Base-by-base conservation (phyloP, 2,329 filamentous ascomycete genomes). In the Trichoderma sp. region DNA sequence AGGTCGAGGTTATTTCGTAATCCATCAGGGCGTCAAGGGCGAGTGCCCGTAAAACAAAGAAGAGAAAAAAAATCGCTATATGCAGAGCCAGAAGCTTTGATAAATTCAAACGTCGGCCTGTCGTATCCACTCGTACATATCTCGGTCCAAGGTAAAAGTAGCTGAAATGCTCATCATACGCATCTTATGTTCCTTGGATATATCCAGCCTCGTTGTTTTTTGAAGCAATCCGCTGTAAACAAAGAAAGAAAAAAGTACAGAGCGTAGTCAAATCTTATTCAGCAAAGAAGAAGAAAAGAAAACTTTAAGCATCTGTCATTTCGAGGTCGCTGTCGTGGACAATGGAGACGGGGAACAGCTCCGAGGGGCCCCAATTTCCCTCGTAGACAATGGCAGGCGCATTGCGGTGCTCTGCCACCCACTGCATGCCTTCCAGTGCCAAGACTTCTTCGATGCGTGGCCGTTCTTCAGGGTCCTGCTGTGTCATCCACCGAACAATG, bases 311-410 rank as follows among this genome's bases (percentile, higher is more conserved):
- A 75, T 88, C 88, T 17, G 83, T 88, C 88, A 90, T 90, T 77
- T 88, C 87, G 5, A 86, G 88, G 74, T 90, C 88, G 58, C 76
- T 78, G 65, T 83, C 81, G n/a, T 74, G 74, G 5, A 78, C 76
- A 47, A 81, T 79, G 6, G 81, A 80, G 23, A 82, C 80, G 6
- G 81, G 76, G 36, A 84, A 78, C 64, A 85, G 81, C 67, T 88
- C 85, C n/a, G 84, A 91, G 36, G 95, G 95, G 4, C 96, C 96
- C 92, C 95, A 99, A 79, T 93, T 96, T 74, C 96, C 96, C 83
- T 99, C 96, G 76, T 93, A 99, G 68, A 99, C 91, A 0, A 94
- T 98, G n/a, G 96, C 96, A 58, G 94, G 93, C 12, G 94, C 93
- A 70, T 92, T 90, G 70, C 94, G 90, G 73, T 94, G 90, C 65